Evolutionary conservation across 2,329 filamentous ascomycete genomes (phyloP).

Genomic region (Beauveria sp.): DNA sequence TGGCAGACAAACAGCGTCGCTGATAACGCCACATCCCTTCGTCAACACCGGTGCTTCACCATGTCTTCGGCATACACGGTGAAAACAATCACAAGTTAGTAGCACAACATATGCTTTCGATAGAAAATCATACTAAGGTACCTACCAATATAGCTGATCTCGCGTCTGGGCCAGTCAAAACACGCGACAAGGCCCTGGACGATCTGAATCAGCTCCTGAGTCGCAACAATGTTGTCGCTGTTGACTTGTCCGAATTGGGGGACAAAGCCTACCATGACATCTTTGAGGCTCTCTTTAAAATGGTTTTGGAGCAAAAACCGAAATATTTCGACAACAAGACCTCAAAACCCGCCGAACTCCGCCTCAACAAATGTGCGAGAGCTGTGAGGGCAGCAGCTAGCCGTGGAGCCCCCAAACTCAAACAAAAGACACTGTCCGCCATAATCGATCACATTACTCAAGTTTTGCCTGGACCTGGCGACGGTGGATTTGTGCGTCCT

Average conservation of each 20-base stretch:
- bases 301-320: conserved; percentile 59
- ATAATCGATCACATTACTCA: conserved; percentile 78
- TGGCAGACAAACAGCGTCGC: neutral
- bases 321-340: conserved; percentile 44
- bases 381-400: conserved; percentile 66
- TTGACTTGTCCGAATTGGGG: conserved; percentile 42
- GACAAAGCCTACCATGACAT: conserved; percentile 78
- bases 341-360: conserved; percentile 41
- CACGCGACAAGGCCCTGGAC: conserved; percentile 34
- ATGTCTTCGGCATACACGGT: conserved; percentile 10
- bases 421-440: conserved; percentile 68
- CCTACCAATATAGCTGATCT: neutral
- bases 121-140: neutral
- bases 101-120: neutral
- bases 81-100: conserved; percentile 9
- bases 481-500: conserved; percentile 54
- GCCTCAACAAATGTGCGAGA: conserved; percentile 62
- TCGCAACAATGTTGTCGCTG: conserved; percentile 26
- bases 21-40: neutral
- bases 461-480: conserved; percentile 54
- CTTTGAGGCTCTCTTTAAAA: conserved; percentile 72
- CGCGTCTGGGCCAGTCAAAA: conserved; percentile 18
- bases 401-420: conserved; percentile 60
- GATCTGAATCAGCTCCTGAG: conserved; percentile 33
- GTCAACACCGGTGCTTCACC: neutral